Conservation (phyloP, 768 basidiomycete genomes). For the Mycena chlorophos region DNA sequence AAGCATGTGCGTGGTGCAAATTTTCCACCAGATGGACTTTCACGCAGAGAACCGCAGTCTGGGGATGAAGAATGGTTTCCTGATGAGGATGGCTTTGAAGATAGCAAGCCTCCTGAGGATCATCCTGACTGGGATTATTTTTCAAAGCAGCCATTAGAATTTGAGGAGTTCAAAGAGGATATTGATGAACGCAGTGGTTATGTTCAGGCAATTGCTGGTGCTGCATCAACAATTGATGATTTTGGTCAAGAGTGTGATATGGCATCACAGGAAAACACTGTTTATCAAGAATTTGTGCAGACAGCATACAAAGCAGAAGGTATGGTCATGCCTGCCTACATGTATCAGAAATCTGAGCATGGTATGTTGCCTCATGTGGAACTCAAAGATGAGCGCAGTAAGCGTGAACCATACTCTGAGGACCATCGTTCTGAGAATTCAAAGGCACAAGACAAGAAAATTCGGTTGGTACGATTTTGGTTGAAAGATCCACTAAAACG, state of each 20-base stretch:
- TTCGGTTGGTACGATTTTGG: background rate
- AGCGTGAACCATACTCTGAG: slow-evolving; percentile 6
- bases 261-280: background rate
- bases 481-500: slow-evolving; percentile 2
- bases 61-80: slow-evolving; percentile 19
- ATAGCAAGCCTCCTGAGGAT: slow-evolving; percentile 3
- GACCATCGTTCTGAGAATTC: background rate
- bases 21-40: slow-evolving; percentile 36
- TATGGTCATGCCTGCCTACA: slow-evolving; percentile 1
- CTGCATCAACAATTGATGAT: background rate
- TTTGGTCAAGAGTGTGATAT: background rate
- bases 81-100: slow-evolving; percentile 1
- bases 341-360: background rate
- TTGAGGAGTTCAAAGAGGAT: slow-evolving; percentile 13
- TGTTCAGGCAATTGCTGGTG: background rate
- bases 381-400: background rate
- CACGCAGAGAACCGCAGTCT: slow-evolving; percentile 19
- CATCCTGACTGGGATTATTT: slow-evolving; percentile 14
- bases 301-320: background rate
- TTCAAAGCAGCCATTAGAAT: slow-evolving; percentile 8
- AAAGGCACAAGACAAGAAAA: slow-evolving; percentile 1
- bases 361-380: background rate
- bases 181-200: slow-evolving; percentile 12
- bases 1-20: slow-evolving; percentile 28
- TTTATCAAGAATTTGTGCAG: background rate